These are phyloP conservation scores for Trametes maxima DNA, from an alignment of 768 basidiomycete species.

Conservation along the genomic window DNA sequence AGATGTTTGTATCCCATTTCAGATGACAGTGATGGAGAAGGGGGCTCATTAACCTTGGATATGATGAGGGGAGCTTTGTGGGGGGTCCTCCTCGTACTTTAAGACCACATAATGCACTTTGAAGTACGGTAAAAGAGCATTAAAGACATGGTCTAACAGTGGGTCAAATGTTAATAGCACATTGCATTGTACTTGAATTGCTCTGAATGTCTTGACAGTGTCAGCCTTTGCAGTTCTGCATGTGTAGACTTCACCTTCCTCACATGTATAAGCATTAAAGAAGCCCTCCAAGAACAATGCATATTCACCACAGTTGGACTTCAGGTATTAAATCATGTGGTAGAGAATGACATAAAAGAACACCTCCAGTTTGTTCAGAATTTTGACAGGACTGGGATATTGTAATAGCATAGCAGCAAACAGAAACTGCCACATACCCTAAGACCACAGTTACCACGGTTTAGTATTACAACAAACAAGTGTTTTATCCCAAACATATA, in stretches of 20 bases:
- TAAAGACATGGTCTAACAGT: too few species aligned
- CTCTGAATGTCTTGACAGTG: background rate
- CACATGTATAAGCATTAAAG: background rate
- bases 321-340: background rate
- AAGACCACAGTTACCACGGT: too few species aligned
- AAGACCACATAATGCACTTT: too few species aligned
- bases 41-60: too few species aligned
- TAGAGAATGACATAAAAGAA: constrained; percentile 19
- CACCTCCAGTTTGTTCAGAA: constrained; percentile 21
- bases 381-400: background rate
- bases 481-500: background rate
- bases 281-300: background rate
- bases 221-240: background rate
- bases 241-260: background rate
- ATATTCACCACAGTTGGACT: background rate
- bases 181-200: background rate
- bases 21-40: too few species aligned
- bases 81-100: too few species aligned
- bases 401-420: constrained; percentile 7
- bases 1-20: too few species aligned
- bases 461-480: background rate
- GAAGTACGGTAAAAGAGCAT: too few species aligned
- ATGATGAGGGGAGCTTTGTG: too few species aligned
- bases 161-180: too few species aligned
- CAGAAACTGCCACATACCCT: constrained; percentile 24